Evolutionary conservation across 331 rosid genomes (phyloP), one percentile per base, ranked within the genome.

Genomic region (Cydonia oblonga): DNA sequence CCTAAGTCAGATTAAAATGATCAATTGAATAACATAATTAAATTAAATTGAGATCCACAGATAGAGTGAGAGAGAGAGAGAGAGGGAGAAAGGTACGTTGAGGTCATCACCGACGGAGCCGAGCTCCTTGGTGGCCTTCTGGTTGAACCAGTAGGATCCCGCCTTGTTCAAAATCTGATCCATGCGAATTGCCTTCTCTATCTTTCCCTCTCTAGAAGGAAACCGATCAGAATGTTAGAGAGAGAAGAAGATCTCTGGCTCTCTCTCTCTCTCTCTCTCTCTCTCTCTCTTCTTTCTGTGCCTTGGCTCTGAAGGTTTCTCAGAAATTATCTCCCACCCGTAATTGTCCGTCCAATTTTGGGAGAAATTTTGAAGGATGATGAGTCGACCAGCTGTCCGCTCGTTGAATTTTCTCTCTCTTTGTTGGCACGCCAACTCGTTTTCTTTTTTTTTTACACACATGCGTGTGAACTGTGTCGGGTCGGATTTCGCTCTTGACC

Each of bases 121-220:
- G 70, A 92, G 35, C 81, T 92, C 90, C 81, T 75, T 92, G 88
- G 38, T 82, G 78, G 96, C 96, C 81, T 56, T 89, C 70, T 77
- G 80, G 87, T 76, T 83, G 82, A 92, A 92, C 97, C 97, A 92
- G 77, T 89, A 92, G 18, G 96, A 86, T 5, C 97, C 96, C 30
- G 87, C 93, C 81, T 89, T 92, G 86, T 87, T 87, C 86, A 92
- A 10, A 68, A 92, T 74, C 92, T 92, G 88, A 86, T 92, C 93
- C 97, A 92, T 91, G 29, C 1, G 20, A 40, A 12, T 28, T 29
- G 19, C 64, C 2, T 26, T 62, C 24, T 18, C 22, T 10, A 30
- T 15, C 65, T n/a, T 13, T 33, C 46, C 6, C n/a, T 32, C 35
- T 23, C 9, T 2, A 9, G 18, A 23, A 6, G 65, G 54, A 58